Conservation (phyloP, 164 flowering plant genomes). For the Stephania japonica region DNA sequence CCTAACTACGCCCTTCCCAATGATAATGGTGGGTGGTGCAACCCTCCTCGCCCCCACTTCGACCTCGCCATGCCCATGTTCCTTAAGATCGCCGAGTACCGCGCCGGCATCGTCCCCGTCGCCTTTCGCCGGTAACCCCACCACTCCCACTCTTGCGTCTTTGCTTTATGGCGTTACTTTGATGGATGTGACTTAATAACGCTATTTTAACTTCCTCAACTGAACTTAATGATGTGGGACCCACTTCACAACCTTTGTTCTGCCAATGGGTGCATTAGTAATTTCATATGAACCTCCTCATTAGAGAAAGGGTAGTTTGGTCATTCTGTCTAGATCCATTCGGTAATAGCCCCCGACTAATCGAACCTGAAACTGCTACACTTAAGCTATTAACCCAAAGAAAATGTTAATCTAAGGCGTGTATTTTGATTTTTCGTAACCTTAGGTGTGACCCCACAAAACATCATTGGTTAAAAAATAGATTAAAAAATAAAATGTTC, state of each 20-base stretch:
- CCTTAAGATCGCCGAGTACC: slow-evolving; percentile 46
- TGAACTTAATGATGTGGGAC: not conserved
- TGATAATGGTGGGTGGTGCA: slow-evolving; percentile 61
- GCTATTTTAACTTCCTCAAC: not conserved
- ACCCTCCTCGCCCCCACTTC: slow-evolving; percentile 58
- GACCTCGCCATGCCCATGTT: slow-evolving; percentile 59
- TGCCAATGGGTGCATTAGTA: not conserved
- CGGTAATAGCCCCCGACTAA: too few species aligned
- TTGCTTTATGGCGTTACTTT: not conserved
- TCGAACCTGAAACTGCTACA: too few species aligned
- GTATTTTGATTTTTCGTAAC: too few species aligned
- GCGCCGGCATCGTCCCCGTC: slow-evolving; percentile 58
- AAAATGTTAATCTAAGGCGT: too few species aligned
- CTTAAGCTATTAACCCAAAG: too few species aligned
- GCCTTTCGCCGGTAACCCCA: slow-evolving; percentile 34
- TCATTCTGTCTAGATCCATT: too few species aligned
- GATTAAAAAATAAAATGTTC: too few species aligned
- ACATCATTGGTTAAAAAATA: too few species aligned
- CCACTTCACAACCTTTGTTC: not conserved
- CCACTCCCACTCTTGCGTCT: not conserved
- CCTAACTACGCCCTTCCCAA: slow-evolving; percentile 45
- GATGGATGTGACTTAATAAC: not conserved
- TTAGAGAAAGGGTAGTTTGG: not conserved
- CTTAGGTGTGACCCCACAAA: too few species aligned
- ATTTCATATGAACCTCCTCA: too few species aligned